A percentile compares a stretch with the other conserved stretches of the same genome.
Evolutionary conservation across 441 rosid species (phyloP).

Genomic region (Adansonia madagascariensis): DNA sequence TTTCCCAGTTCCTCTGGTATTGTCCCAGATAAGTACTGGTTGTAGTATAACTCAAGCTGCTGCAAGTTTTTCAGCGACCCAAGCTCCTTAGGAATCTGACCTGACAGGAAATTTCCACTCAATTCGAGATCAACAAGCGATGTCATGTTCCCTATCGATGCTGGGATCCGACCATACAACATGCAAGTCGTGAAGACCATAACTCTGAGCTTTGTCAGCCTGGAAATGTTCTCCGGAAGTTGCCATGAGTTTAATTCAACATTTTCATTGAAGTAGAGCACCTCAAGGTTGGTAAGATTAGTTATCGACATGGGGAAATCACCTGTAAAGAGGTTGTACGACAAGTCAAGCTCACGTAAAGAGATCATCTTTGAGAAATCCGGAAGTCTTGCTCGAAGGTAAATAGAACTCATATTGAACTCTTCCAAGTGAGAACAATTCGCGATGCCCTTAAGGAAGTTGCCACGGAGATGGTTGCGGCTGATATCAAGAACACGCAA

Average conservation of each 20-base stretch:
- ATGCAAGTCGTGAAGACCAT: constrained; percentile 75
- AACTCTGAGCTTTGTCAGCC: constrained; percentile 57
- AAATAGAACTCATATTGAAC: constrained; percentile 56
- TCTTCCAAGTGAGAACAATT: constrained; percentile 78
- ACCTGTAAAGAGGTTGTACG: constrained; percentile 74
- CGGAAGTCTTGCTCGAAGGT: constrained; percentile 57
- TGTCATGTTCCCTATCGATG: constrained; percentile 75
- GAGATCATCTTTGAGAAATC: constrained; percentile 70
- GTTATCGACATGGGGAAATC: constrained; percentile 71
- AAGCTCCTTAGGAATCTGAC: constrained; percentile 72
- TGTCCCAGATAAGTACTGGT: constrained; percentile 61
- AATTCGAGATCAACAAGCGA: constrained; percentile 87
- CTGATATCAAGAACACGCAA: constrained; percentile 69
- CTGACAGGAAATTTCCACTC: constrained; percentile 71
- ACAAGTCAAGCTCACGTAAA: constrained; percentile 69
- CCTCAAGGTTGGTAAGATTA: constrained; percentile 69
- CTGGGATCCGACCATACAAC: constrained; percentile 68
- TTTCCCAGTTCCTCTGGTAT: constrained; percentile 91
- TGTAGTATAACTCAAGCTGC: constrained; percentile 88
- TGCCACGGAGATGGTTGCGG: constrained; percentile 58
- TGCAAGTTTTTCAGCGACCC: constrained; percentile 75
- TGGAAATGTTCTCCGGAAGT: constrained; percentile 65
- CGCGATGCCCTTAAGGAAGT: constrained; percentile 54
- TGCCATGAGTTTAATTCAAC: constrained; percentile 58
- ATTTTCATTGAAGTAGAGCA: constrained; percentile 75